A percentile compares a stretch with the other conserved stretches of the same genome.
These are phyloP conservation scores for Rhodotorula sp. DNA, from an alignment of 1,284 basidiomycete genomes.

Conservation along the genomic window DNA sequence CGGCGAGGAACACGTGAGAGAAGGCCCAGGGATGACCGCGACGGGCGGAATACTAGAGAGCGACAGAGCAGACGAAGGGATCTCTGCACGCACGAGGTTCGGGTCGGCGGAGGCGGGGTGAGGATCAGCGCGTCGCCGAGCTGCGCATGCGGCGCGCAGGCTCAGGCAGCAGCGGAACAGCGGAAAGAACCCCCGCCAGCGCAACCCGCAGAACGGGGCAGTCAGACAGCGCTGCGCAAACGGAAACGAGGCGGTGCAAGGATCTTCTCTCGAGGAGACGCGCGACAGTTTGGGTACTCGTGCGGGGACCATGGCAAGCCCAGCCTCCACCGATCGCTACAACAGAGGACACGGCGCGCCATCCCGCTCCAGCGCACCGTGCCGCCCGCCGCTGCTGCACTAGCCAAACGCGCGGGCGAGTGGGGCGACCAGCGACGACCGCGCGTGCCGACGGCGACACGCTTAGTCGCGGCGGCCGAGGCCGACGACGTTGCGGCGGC, in stretches of 20 bases:
- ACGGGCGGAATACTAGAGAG: no score
- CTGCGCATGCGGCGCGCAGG: no score
- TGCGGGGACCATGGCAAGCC: conserved; percentile 1
- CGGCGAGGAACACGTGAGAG: no score
- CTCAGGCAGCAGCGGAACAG: no score
- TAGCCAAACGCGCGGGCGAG: not conserved
- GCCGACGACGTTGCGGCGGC: conserved; percentile 39
- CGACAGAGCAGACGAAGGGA: no score
- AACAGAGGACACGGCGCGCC: not conserved
- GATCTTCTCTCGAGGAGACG: not conserved
- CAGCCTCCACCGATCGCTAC: not conserved
- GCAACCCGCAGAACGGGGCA: not conserved
- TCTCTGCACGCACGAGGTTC: no score
- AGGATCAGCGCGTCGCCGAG: no score
- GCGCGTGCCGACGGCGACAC: not conserved
- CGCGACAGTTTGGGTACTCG: not conserved
- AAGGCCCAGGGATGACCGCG: no score
- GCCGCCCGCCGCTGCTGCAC: conserved; percentile 1
- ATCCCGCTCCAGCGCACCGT: not conserved
- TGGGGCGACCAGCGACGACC: not conserved
- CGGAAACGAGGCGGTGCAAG: not conserved
- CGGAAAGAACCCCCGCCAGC: no score
- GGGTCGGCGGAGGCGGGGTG: no score
- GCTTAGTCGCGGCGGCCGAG: conserved; percentile 35
- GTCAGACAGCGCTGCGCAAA: not conserved